phyloP scores from a whole-genome alignment of 2,329 filamentous ascomycete genomes.

The Penicillium sp. region DNA sequence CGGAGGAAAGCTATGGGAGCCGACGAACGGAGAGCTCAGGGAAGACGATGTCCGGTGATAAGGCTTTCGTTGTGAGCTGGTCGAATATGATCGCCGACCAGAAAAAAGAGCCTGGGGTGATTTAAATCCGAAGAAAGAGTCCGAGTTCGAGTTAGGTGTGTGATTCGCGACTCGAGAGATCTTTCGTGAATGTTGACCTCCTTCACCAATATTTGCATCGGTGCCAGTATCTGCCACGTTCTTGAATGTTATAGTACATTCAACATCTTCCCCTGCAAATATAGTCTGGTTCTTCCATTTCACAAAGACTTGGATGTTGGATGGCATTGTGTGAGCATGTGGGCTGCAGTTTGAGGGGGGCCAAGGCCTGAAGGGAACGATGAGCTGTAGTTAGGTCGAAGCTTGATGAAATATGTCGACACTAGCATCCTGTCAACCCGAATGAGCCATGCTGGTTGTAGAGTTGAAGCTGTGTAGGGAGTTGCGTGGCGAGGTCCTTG shows the following conservation, averaged over 20 bases:
- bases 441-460: constrained; percentile 19
- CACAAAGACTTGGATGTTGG: constrained; percentile 92
- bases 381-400: constrained; percentile 8
- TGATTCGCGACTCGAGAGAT: constrained; percentile 36
- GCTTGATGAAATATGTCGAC: constrained; percentile 15
- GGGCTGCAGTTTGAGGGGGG: constrained; percentile 16
- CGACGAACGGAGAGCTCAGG: constrained; percentile 38
- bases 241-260: constrained; percentile 94
- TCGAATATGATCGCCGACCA: constrained; percentile 36
- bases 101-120: constrained; percentile 39
- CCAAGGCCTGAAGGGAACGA: constrained; percentile 6
- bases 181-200: constrained; percentile 35
- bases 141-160: constrained; percentile 32
- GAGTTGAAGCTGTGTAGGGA: constrained; percentile 11
- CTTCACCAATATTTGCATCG: constrained; percentile 30
- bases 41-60: constrained; percentile 42
- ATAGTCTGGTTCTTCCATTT: constrained; percentile 91
- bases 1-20: constrained; percentile 44
- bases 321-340: constrained; percentile 46
- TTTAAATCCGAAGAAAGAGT: constrained; percentile 41
- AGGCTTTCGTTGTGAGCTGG: constrained; percentile 33
- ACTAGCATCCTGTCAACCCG: constrained; percentile 30
- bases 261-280: constrained; percentile 93
- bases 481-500: constrained; percentile 14
- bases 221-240: constrained; percentile 61